phyloP scores from a whole-genome alignment of 768 basidiomycete genomes.

The Termitomyces heimii region DNA sequence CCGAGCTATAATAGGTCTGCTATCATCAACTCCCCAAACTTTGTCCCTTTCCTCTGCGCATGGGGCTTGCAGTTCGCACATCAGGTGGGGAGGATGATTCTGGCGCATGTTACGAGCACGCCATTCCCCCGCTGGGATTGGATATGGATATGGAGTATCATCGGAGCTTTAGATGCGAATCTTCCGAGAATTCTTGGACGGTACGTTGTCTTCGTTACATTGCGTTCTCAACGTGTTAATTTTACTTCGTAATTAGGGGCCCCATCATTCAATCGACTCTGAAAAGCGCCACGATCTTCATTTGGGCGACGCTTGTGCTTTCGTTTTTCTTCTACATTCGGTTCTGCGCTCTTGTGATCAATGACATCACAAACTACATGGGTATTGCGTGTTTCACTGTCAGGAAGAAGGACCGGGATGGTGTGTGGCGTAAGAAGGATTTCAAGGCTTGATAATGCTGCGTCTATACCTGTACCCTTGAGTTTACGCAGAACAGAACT shows the following conservation, averaged over 20 bases:
- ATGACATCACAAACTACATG: conserved; percentile 83
- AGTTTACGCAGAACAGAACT: too few species aligned
- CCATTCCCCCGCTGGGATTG: conserved; percentile 85
- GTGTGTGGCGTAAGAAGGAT: conserved; percentile 44
- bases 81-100: conserved; percentile 88
- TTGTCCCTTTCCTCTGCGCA: conserved; percentile 84
- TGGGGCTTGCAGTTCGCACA: conserved; percentile 94
- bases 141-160: conserved; percentile 77
- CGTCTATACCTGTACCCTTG: too few species aligned
- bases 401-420: conserved; percentile 69
- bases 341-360: conserved; percentile 80
- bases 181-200: conserved; percentile 57
- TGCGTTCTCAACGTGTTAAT: not conserved
- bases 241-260: conserved; percentile 26
- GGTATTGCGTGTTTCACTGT: conserved; percentile 96
- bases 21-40: conserved; percentile 71
- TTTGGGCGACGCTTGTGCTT: conserved; percentile 34
- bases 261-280: conserved; percentile 73
- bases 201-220: conserved; percentile 35
- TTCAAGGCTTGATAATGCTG: conserved; percentile 10
- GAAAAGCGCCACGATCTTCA: conserved; percentile 58
- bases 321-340: conserved; percentile 68
- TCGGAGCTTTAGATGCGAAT: conserved; percentile 83
- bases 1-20: conserved; percentile 53
- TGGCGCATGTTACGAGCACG: conserved; percentile 83